Percentiles rank a stretch among this genome's conserved stretches.
Evolutionary conservation across 192 early-diverging fungal genomes (phyloP).

Genomic region (Paraglomus occultum): DNA sequence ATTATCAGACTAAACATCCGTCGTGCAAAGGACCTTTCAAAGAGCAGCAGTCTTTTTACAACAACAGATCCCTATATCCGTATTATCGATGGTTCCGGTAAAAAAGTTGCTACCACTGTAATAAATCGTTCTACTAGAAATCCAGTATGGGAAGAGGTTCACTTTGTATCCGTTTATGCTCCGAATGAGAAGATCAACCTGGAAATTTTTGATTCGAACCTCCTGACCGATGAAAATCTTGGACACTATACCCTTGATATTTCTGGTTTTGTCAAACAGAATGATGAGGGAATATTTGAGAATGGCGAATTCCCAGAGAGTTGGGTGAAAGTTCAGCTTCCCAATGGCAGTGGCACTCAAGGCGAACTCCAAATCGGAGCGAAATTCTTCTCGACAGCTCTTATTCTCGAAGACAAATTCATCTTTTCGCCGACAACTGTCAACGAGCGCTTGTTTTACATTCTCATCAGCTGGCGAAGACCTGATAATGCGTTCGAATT

Average conservation of each 20-base stretch:
- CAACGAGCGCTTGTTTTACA: conserved; percentile 2
- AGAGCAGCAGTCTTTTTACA: neutral
- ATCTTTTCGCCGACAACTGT: neutral
- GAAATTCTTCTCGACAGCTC: conserved; percentile 1
- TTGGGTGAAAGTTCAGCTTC: neutral
- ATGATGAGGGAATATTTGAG: neutral
- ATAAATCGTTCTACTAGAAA: neutral
- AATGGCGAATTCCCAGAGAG: neutral
- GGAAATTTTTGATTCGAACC: conserved; percentile 16
- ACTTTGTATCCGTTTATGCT: conserved; percentile 15
- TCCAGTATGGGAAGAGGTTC: conserved; percentile 21
- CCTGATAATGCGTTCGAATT: conserved; percentile 7
- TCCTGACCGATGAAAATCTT: conserved; percentile 1
- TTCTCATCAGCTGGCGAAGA: conserved; percentile 7
- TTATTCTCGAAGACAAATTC: neutral
- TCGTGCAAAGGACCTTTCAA: conserved; percentile 3
- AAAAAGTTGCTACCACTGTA: conserved; percentile 13
- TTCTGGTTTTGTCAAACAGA: neutral
- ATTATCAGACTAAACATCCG: conserved; percentile 4
- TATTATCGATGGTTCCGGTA: neutral
- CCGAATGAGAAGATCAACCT: conserved; percentile 11
- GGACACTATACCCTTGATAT: conserved; percentile 7
- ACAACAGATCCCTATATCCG: conserved; percentile 16
- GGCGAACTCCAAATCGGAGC: conserved; percentile 6
- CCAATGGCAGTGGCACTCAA: neutral